A percentile compares a stretch with the other conserved stretches of the same genome.
phyloP scores from a whole-genome alignment of 169 alveolate species.

The Plasmodium inui region DNA sequence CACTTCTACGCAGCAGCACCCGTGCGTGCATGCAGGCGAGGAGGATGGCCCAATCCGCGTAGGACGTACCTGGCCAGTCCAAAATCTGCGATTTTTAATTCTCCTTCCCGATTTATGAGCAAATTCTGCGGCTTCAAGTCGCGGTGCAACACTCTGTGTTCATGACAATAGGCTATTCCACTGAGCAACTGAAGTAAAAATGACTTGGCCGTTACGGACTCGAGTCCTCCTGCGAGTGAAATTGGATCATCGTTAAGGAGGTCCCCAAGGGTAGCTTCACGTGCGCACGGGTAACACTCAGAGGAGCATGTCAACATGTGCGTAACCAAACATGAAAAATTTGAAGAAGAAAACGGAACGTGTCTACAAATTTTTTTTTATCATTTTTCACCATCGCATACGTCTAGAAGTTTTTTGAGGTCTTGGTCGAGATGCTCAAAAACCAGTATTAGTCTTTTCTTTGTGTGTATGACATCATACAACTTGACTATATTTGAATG shows the following conservation, averaged over 20 bases:
- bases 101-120: slow-evolving; percentile 93
- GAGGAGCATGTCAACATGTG: neutral
- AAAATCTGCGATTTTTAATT: slow-evolving; percentile 98
- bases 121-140: slow-evolving; percentile 99
- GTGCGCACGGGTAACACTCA: neutral
- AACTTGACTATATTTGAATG: slow-evolving; percentile 99
- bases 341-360: neutral
- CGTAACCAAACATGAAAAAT: neutral
- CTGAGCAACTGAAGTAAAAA: slow-evolving; percentile 96
- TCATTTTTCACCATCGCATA: slow-evolving; percentile 86
- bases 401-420: slow-evolving; percentile 96
- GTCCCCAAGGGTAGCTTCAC: neutral
- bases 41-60: neutral
- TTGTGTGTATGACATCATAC: slow-evolving; percentile 98
- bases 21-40: neutral
- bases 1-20: slow-evolving; percentile 10
- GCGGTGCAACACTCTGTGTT: slow-evolving; percentile 98
- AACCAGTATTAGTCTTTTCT: slow-evolving; percentile 96
- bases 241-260: neutral
- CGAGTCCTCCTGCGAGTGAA: slow-evolving; percentile 87
- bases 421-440: slow-evolving; percentile 99
- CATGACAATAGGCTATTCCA: slow-evolving; percentile 98
- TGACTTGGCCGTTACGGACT: slow-evolving; percentile 90
- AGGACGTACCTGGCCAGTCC: slow-evolving; percentile 94
- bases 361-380: neutral